These are phyloP conservation scores for Persicaria maculosa DNA, from an alignment of 148 eudicot genomes.

Conservation along the genomic window DNA sequence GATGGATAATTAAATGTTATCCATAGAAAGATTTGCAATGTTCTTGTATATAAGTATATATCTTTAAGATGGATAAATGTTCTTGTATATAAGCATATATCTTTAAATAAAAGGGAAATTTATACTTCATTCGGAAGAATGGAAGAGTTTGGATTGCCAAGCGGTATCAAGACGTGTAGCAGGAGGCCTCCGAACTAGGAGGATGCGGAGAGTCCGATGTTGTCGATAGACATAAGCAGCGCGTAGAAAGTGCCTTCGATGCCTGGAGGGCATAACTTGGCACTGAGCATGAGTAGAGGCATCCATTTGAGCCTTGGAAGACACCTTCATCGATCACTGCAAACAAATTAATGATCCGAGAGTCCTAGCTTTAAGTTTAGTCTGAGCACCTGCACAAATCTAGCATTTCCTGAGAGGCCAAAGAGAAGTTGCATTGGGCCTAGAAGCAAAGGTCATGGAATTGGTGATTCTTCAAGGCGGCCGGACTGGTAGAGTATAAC, in stretches of 20 bases:
- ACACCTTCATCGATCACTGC: conserved; percentile 67
- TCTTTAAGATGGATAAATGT: too few species aligned
- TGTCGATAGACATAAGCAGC: conserved; percentile 86
- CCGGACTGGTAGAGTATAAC: conserved; percentile 68
- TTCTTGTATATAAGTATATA: too few species aligned
- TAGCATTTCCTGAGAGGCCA: conserved; percentile 75
- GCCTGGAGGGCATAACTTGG: conserved; percentile 82
- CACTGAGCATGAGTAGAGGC: conserved; percentile 84
- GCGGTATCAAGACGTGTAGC: conserved; percentile 59
- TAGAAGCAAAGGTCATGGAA: conserved; percentile 76
- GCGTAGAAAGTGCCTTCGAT: conserved; percentile 99
- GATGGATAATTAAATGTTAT: too few species aligned
- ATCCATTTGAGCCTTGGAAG: conserved; percentile 71
- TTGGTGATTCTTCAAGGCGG: conserved; percentile 52
- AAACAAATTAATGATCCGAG: conserved; percentile 65
- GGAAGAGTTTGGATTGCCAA: conserved; percentile 33
- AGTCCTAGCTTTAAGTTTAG: conserved; percentile 62
- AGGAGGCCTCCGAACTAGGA: conserved; percentile 84
- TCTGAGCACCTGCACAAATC: conserved; percentile 63
- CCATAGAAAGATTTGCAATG: too few species aligned
- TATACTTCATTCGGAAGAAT: conserved; percentile 48
- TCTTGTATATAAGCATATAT: too few species aligned
- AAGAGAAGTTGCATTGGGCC: conserved; percentile 64
- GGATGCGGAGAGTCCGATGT: conserved; percentile 57
- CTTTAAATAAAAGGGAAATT: too few species aligned